phyloP scores from a whole-genome alignment of 2,329 filamentous ascomycete genomes.

The Pyrenochaeta sp. region DNA sequence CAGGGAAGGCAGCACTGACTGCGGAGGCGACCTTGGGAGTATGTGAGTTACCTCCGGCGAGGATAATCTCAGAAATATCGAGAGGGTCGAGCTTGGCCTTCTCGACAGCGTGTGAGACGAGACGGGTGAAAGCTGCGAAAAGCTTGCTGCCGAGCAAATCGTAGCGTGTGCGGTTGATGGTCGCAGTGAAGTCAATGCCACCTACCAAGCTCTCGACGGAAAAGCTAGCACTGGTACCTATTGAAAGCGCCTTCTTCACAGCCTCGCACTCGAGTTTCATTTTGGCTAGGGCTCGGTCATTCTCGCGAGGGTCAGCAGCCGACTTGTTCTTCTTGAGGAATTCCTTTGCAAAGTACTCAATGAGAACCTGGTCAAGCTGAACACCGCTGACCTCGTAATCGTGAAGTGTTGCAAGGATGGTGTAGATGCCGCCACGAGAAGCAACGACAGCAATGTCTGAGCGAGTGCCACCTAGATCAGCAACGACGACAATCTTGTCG shows the following conservation, averaged over 20 bases:
- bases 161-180: conserved; percentile 91
- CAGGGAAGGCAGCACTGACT: conserved; percentile 80
- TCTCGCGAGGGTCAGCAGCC: conserved; percentile 75
- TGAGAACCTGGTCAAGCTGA: conserved; percentile 86
- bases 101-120: conserved; percentile 84
- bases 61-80: conserved; percentile 93
- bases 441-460: conserved; percentile 91
- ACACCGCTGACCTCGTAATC: conserved; percentile 93
- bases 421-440: conserved; percentile 95
- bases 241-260: conserved; percentile 88
- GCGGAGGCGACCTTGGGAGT: conserved; percentile 91
- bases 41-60: conserved; percentile 90
- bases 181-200: conserved; percentile 88
- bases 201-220: conserved; percentile 90
- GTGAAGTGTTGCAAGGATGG: conserved; percentile 88
- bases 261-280: conserved; percentile 89
- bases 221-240: conserved; percentile 88
- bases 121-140: conserved; percentile 84
- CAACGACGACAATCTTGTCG: conserved; percentile 92
- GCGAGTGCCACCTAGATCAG: conserved; percentile 89
- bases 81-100: conserved; percentile 92
- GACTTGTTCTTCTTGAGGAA: conserved; percentile 96
- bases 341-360: conserved; percentile 98
- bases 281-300: conserved; percentile 85
- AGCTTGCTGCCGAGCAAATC: conserved; percentile 88